A percentile compares a stretch with the other conserved stretches of the same genome.
Conservation (phyloP, 2,329 filamentous ascomycete genomes). For the Pseudogymnoascus destructans region DNA sequence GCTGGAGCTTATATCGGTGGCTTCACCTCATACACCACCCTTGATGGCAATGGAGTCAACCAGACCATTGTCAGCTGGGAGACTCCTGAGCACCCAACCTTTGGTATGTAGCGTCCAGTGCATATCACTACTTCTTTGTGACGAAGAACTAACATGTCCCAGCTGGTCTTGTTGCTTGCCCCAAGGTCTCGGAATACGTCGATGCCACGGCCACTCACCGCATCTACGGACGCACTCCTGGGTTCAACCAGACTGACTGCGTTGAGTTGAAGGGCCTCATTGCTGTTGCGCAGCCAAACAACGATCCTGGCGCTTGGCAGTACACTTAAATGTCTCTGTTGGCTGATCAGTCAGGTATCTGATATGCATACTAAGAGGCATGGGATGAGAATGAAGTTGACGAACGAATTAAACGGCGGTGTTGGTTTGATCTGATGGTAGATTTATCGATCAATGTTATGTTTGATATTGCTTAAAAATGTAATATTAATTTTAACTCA, state of each 20-base stretch:
- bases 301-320: constrained; percentile 28
- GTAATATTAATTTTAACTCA: not conserved
- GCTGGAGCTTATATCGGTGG: constrained; percentile 36
- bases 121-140: constrained; percentile 19
- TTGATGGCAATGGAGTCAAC: constrained; percentile 1
- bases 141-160: constrained; percentile 22
- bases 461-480: not conserved
- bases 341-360: not conserved
- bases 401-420: not conserved
- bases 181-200: constrained; percentile 12
- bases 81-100: not conserved
- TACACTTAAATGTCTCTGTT: constrained; percentile 25
- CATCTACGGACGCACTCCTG: constrained; percentile 22
- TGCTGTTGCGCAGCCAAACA: constrained; percentile 20
- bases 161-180: constrained; percentile 23
- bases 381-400: constrained; percentile 7
- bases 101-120: constrained; percentile 14
- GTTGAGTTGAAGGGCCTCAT: constrained; percentile 25
- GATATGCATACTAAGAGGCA: not conserved
- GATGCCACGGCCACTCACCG: constrained; percentile 19
- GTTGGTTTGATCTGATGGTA: not conserved
- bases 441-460: not conserved
- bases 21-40: constrained; percentile 30
- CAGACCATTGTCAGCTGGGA: constrained; percentile 2
- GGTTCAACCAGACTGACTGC: constrained; percentile 25